A percentile compares a stretch with the other conserved stretches of the same genome.
phyloP scores from a whole-genome alignment of 805 yeast species.

The Starmerella bombi region DNA sequence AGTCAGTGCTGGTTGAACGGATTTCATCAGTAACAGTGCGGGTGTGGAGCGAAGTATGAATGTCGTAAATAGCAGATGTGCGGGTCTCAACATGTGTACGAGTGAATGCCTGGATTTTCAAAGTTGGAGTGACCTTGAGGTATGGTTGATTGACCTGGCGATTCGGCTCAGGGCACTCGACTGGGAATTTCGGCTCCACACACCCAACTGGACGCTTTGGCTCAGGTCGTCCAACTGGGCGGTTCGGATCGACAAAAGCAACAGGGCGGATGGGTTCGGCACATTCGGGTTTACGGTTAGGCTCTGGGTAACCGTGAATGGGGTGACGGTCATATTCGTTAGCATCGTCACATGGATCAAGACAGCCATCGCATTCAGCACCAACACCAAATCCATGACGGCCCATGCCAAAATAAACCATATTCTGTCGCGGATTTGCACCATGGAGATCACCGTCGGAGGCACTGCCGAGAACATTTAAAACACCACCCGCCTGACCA shows the following conservation, averaged over 20 bases:
- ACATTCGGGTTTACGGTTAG: background rate
- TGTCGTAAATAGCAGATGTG: constrained; percentile 7
- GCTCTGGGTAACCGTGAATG: background rate
- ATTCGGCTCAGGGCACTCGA: background rate
- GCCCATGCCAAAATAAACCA: constrained; percentile 12
- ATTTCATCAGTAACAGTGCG: constrained; percentile 13
- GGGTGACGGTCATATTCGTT: background rate
- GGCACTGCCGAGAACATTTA: constrained; percentile 1
- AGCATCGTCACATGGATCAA: background rate
- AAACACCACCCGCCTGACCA: background rate
- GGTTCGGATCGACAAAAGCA: background rate
- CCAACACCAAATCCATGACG: constrained; percentile 8
- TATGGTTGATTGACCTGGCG: constrained; percentile 4
- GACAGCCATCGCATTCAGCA: constrained; percentile 3
- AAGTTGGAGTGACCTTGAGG: constrained; percentile 12
- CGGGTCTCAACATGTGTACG: constrained; percentile 10
- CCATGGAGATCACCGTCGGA: constrained; percentile 15
- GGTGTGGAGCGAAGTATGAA: constrained; percentile 3
- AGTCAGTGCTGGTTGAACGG: constrained; percentile 5
- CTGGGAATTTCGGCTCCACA: background rate
- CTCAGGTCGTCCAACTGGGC: background rate
- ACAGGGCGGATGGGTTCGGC: background rate
- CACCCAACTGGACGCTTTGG: background rate
- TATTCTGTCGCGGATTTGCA: constrained; percentile 12
- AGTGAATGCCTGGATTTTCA: constrained; percentile 6